These are phyloP conservation scores for Camellia lanceoleosa DNA, from an alignment of 148 eudicot genomes.

Conservation along the genomic window DNA sequence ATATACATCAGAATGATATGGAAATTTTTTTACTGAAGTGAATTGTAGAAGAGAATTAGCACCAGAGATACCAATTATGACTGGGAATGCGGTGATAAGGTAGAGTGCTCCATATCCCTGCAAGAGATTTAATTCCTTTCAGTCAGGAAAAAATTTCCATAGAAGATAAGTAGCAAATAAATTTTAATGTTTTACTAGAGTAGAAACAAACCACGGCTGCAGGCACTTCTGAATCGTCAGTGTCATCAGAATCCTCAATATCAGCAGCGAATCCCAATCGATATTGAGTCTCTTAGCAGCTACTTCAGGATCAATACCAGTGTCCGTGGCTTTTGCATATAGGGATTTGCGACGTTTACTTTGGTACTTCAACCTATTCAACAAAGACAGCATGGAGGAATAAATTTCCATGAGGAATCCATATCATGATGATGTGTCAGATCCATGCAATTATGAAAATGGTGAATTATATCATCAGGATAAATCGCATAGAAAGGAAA, in stretches of 20 bases:
- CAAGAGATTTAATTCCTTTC: not conserved
- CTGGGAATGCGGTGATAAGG: conserved; percentile 74
- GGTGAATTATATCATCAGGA: not conserved
- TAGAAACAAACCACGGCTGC: conserved; percentile 51
- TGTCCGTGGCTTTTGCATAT: conserved; percentile 88
- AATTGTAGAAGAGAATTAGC: conserved; percentile 75
- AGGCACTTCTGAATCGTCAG: conserved; percentile 68
- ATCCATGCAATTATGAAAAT: not conserved
- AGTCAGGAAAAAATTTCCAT: not conserved
- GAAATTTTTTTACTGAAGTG: conserved; percentile 46
- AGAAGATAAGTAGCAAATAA: not conserved
- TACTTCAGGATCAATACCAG: conserved; percentile 72
- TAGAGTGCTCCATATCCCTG: conserved; percentile 91
- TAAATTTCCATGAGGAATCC: conserved; percentile 10
- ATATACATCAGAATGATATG: conserved; percentile 10
- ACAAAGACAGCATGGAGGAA: not conserved
- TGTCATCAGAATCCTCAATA: conserved; percentile 46
- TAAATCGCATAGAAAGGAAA: not conserved
- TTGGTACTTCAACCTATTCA: conserved; percentile 55
- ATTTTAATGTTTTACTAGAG: conserved; percentile 8
- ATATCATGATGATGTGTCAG: conserved; percentile 1
- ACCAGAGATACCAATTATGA: conserved; percentile 85
- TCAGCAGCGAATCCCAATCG: conserved; percentile 98
- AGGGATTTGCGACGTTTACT: conserved; percentile 63
- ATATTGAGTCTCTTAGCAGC: conserved; percentile 86